Conservation (phyloP, 768 basidiomycete species). For the Filobasidium wieringae region DNA sequence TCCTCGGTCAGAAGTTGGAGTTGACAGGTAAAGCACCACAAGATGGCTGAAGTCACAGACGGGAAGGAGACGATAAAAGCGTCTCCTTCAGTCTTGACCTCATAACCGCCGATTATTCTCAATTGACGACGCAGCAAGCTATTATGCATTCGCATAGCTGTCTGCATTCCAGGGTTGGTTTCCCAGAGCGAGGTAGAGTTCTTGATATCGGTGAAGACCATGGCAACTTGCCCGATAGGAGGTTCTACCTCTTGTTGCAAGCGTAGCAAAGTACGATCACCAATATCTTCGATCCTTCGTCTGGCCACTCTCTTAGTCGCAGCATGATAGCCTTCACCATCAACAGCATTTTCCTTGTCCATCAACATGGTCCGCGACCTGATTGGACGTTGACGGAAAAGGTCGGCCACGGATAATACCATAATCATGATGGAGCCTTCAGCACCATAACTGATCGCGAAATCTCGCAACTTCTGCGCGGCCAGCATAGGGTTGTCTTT, state of each 20-base stretch:
- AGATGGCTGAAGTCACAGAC: slow-evolving; percentile 66
- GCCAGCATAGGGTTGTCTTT: slow-evolving; percentile 69
- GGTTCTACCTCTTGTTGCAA: slow-evolving; percentile 69
- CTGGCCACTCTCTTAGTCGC: slow-evolving; percentile 20
- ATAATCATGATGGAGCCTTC: slow-evolving; percentile 94
- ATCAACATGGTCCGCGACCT: slow-evolving; percentile 33
- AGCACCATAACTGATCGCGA: slow-evolving; percentile 92
- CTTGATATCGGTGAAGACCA: slow-evolving; percentile 95
- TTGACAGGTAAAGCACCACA: slow-evolving; percentile 85
- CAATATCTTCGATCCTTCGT: slow-evolving; percentile 31
- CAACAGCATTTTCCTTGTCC: slow-evolving; percentile 45
- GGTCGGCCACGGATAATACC: slow-evolving; percentile 73
- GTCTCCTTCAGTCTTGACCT: slow-evolving; percentile 99
- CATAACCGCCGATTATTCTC: slow-evolving; percentile 85
- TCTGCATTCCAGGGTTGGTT: slow-evolving; percentile 84
- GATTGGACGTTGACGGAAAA: slow-evolving; percentile 49
- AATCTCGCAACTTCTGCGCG: slow-evolving; percentile 89
- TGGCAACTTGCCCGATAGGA: slow-evolving; percentile 72
- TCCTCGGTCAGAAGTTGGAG: slow-evolving; percentile 62
- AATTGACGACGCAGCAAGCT: slow-evolving; percentile 69
- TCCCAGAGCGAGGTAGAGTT: slow-evolving; percentile 98
- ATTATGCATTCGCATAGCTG: slow-evolving; percentile 85
- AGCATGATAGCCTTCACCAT: slow-evolving; percentile 36
- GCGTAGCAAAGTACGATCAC: slow-evolving; percentile 39
- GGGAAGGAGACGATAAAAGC: slow-evolving; percentile 98